A percentile compares a stretch with the other conserved stretches of the same genome.
These are phyloP conservation scores for Leptomonas pyrrhocoris DNA, from an alignment of 208 protist genomes.

Conservation along the genomic window DNA sequence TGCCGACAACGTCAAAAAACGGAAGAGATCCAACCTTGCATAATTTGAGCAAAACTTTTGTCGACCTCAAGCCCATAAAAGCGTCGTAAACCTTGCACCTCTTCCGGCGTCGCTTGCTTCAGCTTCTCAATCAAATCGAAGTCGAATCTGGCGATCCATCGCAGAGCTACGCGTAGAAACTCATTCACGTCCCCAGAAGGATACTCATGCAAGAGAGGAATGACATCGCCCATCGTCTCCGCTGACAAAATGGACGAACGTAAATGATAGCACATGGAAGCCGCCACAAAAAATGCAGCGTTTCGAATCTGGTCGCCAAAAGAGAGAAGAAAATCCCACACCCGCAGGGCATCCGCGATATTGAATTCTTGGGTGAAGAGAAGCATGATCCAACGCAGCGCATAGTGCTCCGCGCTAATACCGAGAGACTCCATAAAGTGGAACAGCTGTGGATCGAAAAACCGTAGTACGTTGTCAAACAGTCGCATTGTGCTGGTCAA, in stretches of 20 bases:
- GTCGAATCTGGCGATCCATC: slow-evolving; percentile 59
- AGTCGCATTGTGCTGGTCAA: slow-evolving; percentile 59
- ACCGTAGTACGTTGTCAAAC: slow-evolving; percentile 70
- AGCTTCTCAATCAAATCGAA: slow-evolving; percentile 44
- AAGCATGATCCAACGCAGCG: slow-evolving; percentile 86
- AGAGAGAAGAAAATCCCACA: slow-evolving; percentile 91
- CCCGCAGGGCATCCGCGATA: slow-evolving; percentile 64
- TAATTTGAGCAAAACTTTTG: slow-evolving; percentile 10
- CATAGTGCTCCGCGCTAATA: slow-evolving; percentile 69
- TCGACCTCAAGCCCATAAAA: slow-evolving; percentile 23
- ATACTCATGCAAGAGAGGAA: slow-evolving; percentile 74
- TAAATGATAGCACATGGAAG: slow-evolving; percentile 61
- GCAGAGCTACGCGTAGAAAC: slow-evolving; percentile 55
- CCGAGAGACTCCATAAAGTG: slow-evolving; percentile 46
- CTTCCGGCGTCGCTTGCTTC: slow-evolving; percentile 37
- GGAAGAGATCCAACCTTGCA: slow-evolving; percentile 29
- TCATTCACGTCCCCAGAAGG: slow-evolving; percentile 53
- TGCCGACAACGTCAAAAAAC: slow-evolving; percentile 12
- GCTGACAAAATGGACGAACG: slow-evolving; percentile 44
- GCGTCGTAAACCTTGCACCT: slow-evolving; percentile 39
- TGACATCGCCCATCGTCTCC: slow-evolving; percentile 44
- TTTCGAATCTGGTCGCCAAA: slow-evolving; percentile 60
- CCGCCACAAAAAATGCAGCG: slow-evolving; percentile 55
- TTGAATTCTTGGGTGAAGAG: slow-evolving; percentile 90
- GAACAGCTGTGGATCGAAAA: slow-evolving; percentile 63